Conservation (phyloP, 2,329 filamentous ascomycete genomes). For the Monilinia fructigena region DNA sequence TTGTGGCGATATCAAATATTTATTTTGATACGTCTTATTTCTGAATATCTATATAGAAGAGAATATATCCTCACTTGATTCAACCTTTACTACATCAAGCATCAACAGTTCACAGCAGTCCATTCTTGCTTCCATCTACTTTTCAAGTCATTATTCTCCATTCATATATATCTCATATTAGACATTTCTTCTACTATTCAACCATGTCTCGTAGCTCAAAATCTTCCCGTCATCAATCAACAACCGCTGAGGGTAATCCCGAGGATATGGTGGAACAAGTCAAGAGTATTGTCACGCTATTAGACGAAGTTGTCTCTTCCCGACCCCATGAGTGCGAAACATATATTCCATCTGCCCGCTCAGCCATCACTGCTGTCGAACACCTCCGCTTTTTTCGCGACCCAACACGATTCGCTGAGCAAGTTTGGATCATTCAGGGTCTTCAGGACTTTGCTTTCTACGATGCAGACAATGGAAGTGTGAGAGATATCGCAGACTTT, state of each 20-base stretch:
- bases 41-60: constrained; percentile 12
- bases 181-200: neutral
- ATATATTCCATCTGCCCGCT: constrained; percentile 43
- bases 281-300: constrained; percentile 34
- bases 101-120: neutral
- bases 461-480: constrained; percentile 48
- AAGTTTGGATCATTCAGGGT: constrained; percentile 45
- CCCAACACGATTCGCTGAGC: constrained; percentile 41
- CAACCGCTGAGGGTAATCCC: constrained; percentile 24
- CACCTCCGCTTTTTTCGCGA: constrained; percentile 43
- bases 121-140: neutral
- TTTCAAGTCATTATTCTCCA: neutral
- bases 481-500: constrained; percentile 50
- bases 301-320: constrained; percentile 35
- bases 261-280: constrained; percentile 36
- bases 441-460: constrained; percentile 51
- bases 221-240: constrained; percentile 32
- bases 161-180: neutral
- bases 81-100: neutral
- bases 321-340: constrained; percentile 37
- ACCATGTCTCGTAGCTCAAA: constrained; percentile 32
- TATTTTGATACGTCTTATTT: constrained; percentile 14
- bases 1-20: constrained; percentile 2
- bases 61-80: neutral
- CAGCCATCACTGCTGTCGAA: constrained; percentile 44